Conservation (phyloP, 2,329 filamentous ascomycete genomes). For the Colletotrichum paranaense region DNA sequence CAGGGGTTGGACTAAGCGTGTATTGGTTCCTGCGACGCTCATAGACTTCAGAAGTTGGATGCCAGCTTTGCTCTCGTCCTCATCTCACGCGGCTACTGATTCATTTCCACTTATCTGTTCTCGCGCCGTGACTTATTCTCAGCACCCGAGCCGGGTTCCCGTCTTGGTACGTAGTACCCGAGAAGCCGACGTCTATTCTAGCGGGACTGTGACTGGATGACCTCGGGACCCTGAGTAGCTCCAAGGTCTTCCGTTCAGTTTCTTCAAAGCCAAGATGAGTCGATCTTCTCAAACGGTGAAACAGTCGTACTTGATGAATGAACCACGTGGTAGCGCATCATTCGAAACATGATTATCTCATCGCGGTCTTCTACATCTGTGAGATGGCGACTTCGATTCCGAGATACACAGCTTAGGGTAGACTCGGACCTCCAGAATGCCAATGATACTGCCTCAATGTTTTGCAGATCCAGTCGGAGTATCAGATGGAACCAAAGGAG, state of each 20-base stretch:
- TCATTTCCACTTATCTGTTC: background rate
- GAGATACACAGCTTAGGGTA: background rate
- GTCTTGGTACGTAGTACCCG: background rate
- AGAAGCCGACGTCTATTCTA: background rate
- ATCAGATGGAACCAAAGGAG: slow-evolving; percentile 5
- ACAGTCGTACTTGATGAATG: background rate
- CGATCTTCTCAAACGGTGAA: background rate
- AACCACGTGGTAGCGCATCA: background rate
- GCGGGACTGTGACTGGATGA: background rate
- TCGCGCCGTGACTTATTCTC: background rate
- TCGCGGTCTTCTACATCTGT: background rate
- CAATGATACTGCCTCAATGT: too few species aligned
- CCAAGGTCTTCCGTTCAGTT: background rate
- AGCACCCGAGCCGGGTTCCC: background rate
- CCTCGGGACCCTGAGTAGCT: background rate
- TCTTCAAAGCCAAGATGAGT: background rate
- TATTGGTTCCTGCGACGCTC: background rate
- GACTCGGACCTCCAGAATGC: background rate
- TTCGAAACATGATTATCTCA: background rate
- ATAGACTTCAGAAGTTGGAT: background rate
- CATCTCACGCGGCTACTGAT: background rate
- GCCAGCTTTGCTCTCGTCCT: background rate
- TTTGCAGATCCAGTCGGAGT: slow-evolving; percentile 12
- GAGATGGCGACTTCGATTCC: background rate
- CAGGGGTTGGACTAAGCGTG: background rate